Evolutionary conservation across 352 stramenopile species (phyloP).

Genomic region (Globisporangium echinulatum): DNA sequence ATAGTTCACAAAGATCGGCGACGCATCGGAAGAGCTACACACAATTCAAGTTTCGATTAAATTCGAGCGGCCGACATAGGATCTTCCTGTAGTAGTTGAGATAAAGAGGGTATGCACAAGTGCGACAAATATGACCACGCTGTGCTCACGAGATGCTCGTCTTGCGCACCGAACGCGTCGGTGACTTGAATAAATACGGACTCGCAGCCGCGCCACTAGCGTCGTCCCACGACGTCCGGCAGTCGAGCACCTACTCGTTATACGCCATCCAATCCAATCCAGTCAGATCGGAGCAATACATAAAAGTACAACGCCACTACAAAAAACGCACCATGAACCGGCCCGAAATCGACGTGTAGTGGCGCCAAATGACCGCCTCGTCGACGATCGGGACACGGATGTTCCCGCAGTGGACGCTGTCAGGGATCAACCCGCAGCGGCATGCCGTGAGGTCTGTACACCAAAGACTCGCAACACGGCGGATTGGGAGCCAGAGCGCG

Average conservation of each 20-base stretch:
- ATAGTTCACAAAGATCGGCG: not conserved
- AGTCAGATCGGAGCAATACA: not conserved
- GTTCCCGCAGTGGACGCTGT: constrained; percentile 64
- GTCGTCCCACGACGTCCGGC: constrained; percentile 13
- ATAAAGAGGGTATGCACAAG: constrained; percentile 1
- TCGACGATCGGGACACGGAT: constrained; percentile 65
- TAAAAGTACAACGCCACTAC: not conserved
- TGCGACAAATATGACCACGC: no score
- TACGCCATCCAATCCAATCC: not conserved
- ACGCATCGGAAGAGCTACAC: not conserved
- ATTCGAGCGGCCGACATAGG: no score
- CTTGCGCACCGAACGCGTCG: constrained; percentile 21
- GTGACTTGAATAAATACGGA: constrained; percentile 20
- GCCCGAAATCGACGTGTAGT: constrained; percentile 57
- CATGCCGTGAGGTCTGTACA: constrained; percentile 50
- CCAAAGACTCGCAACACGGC: constrained; percentile 26
- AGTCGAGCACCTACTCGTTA: constrained; percentile 24
- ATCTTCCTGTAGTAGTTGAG: no score
- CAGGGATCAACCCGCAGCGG: constrained; percentile 61
- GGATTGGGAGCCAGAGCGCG: constrained; percentile 61
- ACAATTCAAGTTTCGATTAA: not conserved
- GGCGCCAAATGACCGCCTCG: constrained; percentile 66
- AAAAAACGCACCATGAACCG: constrained; percentile 54
- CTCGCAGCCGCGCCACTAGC: constrained; percentile 3
- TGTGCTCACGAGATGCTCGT: constrained; percentile 24